Evolutionary conservation across 306 rosid species (phyloP), one percentile per base, ranked within the genome.

Genomic region (Prunus mira): DNA sequence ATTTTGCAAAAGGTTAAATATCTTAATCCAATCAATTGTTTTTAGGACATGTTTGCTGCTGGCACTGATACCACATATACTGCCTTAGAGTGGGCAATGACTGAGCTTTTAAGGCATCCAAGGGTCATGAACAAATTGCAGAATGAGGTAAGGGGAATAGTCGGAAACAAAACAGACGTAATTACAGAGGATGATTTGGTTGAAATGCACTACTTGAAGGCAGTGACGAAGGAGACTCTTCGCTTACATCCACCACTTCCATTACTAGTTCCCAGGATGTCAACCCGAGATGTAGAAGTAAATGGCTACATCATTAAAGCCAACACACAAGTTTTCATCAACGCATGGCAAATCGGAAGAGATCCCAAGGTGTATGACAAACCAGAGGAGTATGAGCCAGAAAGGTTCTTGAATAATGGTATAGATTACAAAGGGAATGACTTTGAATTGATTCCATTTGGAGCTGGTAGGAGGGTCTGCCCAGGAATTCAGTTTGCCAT

Each of bases 361-460:
- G 90, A 74, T 49, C 54, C 70, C 69, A 46, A 74, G 58, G 2
- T 51, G 0, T 45, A 47, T 15, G 27, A 62, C 46, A 61, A 62
- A 0, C 49, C 70, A 22, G 78, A 47, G 22, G 47, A 74, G 78
- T 74, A 8, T 13, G 9, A 62, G 10, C 78, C 78, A 17, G 69
- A 47, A n/a, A 74, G 78, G 20, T 87, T 87, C 32, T 5, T 84
- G 18, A 30, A 27, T 11, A 46, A 10, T 18, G 17, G 25, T 0
- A 32, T 81, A 0, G 88, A 84, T 67, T 81, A 67, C 27, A 84
- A 74, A 72, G 90, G 82, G 15, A 77, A 57, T 2, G 72, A 82
- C 51, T 84, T 86, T 2, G 47, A 62, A 13, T 73, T 87, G 0
- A 75, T 87, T 32, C 86, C 90, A 27, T 87, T 87, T 24, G 88